These are phyloP conservation scores for Penicillium lividum DNA, from an alignment of 495 filamentous ascomycete genomes.

Conservation along the genomic window DNA sequence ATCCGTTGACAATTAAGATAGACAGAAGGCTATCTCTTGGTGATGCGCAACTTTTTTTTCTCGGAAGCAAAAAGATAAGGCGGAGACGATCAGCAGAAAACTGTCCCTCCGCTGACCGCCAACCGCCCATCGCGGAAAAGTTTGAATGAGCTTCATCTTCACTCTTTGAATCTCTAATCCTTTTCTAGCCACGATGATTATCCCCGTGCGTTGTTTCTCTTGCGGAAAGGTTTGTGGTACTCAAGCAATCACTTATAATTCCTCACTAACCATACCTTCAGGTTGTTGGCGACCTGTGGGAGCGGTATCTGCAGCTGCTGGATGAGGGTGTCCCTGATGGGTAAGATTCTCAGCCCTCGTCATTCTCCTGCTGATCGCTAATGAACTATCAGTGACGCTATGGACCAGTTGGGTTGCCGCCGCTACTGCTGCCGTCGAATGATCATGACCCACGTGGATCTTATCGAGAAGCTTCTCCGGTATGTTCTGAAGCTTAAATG, in stretches of 20 bases:
- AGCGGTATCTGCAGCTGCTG: slow-evolving; percentile 81
- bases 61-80: slow-evolving; percentile 17
- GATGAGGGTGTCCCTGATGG: slow-evolving; percentile 76
- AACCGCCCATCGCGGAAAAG: slow-evolving; percentile 23
- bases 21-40: not conserved
- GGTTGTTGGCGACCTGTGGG: slow-evolving; percentile 97
- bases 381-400: slow-evolving; percentile 67
- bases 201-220: slow-evolving; percentile 96
- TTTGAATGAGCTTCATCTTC: slow-evolving; percentile 15
- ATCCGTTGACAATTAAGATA: not conserved
- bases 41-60: slow-evolving; percentile 24
- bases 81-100: slow-evolving; percentile 27
- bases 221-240: slow-evolving; percentile 82
- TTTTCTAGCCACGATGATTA: slow-evolving; percentile 73
- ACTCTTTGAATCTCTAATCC: not conserved
- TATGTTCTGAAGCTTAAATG: slow-evolving; percentile 41
- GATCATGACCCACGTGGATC: slow-evolving; percentile 99
- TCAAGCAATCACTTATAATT: not conserved
- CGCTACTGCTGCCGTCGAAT: slow-evolving; percentile 98
- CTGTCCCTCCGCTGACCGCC: slow-evolving; percentile 8
- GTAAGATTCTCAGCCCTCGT: slow-evolving; percentile 41
- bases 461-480: slow-evolving; percentile 98
- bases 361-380: slow-evolving; percentile 8
- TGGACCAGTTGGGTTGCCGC: slow-evolving; percentile 90
- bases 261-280: slow-evolving; percentile 38